These are phyloP conservation scores for Vigna angularis DNA, from an alignment of 306 rosid genomes.

Conservation along the genomic window DNA sequence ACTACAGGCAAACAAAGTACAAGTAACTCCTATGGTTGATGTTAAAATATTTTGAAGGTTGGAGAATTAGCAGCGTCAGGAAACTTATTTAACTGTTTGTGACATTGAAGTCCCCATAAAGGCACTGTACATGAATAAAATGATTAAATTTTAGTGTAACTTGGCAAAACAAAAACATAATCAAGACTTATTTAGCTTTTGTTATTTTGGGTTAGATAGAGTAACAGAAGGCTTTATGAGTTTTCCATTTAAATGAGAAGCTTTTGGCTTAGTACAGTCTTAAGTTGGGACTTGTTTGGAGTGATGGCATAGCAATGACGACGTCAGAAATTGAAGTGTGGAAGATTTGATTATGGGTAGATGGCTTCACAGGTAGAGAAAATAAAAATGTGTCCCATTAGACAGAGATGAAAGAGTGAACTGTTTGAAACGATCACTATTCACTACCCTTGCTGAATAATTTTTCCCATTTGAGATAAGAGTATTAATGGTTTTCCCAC, in stretches of 20 bases:
- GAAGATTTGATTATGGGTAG: constrained; percentile 22
- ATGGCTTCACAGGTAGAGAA: constrained; percentile 28
- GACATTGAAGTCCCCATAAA: not conserved
- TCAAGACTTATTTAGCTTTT: too few species aligned
- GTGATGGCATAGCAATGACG: constrained; percentile 8
- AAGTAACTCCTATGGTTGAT: not conserved
- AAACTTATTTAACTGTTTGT: not conserved
- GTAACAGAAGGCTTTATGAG: not conserved
- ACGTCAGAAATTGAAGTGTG: constrained; percentile 4
- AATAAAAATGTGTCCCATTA: not conserved
- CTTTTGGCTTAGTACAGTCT: not conserved
- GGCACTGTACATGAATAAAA: not conserved
- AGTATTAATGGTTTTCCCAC: constrained; percentile 13
- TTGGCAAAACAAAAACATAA: too few species aligned
- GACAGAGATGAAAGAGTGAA: constrained; percentile 13
- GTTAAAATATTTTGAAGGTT: not conserved
- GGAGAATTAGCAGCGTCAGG: not conserved
- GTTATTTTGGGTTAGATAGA: not conserved
- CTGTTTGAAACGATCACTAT: not conserved
- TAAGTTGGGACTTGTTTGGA: not conserved
- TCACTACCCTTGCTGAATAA: not conserved
- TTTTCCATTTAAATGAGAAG: not conserved
- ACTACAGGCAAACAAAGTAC: not conserved
- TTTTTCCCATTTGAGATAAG: not conserved
- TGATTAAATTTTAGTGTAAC: not conserved